Percentiles rank a stretch among this genome's conserved stretches.
Evolutionary conservation across 805 yeast genomes (phyloP).

Genomic region (Sugiyamaella marilandica): DNA sequence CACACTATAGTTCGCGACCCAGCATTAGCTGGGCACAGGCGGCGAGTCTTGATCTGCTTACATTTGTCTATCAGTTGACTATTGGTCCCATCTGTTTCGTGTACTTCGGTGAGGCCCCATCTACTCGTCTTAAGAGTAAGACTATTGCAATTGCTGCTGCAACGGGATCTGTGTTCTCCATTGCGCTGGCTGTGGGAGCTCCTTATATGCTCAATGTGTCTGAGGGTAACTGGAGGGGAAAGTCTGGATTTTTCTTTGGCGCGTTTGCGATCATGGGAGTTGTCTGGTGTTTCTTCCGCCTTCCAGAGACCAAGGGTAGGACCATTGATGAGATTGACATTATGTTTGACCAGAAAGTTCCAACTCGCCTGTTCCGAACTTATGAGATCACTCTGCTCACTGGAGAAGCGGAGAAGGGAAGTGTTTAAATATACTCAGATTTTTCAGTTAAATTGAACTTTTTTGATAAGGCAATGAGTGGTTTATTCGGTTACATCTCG

Average conservation of each 20-base stretch:
- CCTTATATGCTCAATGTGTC: conserved; percentile 48
- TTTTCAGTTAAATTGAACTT: neutral
- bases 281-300: conserved; percentile 44
- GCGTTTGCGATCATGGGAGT: conserved; percentile 32
- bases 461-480: neutral
- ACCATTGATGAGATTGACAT: conserved; percentile 55
- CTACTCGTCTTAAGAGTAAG: conserved; percentile 36
- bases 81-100: conserved; percentile 42
- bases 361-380: conserved; percentile 4
- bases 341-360: conserved; percentile 35
- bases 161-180: conserved; percentile 17
- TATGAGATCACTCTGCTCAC: neutral
- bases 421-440: neutral
- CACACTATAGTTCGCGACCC: conserved; percentile 15
- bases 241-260: conserved; percentile 44
- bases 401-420: neutral
- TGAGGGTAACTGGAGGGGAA: conserved; percentile 44
- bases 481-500: neutral
- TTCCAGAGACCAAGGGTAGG: conserved; percentile 56
- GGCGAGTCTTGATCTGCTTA: conserved; percentile 41
- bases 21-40: conserved; percentile 32
- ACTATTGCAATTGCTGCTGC: conserved; percentile 37
- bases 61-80: conserved; percentile 41
- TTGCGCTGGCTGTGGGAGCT: conserved; percentile 14
- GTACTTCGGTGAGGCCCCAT: conserved; percentile 39